Evolutionary conservation across 148 eudicot species (phyloP).

Genomic region (Polygonum maritimum): DNA sequence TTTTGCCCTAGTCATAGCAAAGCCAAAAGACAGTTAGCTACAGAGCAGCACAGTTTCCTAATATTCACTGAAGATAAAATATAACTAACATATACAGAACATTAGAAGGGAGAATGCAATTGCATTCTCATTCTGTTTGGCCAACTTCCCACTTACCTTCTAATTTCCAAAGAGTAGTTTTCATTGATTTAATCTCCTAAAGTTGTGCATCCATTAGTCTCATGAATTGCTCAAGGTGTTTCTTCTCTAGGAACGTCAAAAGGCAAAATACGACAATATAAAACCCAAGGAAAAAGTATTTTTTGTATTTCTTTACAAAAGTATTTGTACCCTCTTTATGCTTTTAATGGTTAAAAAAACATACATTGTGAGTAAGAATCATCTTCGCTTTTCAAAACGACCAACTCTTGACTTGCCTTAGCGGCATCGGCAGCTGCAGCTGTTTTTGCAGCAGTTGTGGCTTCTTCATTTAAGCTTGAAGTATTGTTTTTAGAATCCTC

Average conservation of each 20-base stretch:
- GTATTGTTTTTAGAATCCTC: slow-evolving; percentile 16
- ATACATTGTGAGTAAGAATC: slow-evolving; percentile 9
- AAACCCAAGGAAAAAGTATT: background rate
- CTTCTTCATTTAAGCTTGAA: slow-evolving; percentile 68
- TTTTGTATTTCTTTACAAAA: background rate
- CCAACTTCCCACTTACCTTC: slow-evolving; percentile 38
- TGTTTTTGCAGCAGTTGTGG: slow-evolving; percentile 87
- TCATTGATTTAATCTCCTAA: slow-evolving; percentile 75
- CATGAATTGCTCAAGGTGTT: slow-evolving; percentile 56
- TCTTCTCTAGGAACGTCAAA: slow-evolving; percentile 36
- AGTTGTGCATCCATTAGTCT: slow-evolving; percentile 58
- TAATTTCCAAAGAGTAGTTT: slow-evolving; percentile 47
- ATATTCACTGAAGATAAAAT: background rate
- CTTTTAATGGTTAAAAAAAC: too few species aligned
- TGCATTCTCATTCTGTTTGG: background rate
- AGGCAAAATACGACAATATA: slow-evolving; percentile 1
- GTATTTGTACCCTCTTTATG: too few species aligned
- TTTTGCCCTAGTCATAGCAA: slow-evolving; percentile 33
- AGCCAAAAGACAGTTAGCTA: background rate
- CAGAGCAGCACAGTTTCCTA: background rate
- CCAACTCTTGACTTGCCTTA: slow-evolving; percentile 75
- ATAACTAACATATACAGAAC: too few species aligned
- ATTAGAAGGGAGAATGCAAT: too few species aligned
- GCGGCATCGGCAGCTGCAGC: slow-evolving; percentile 90
- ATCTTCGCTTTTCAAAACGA: slow-evolving; percentile 68